Conservation (phyloP, 2,329 filamentous ascomycete genomes). For the Byssochlamys sp. region DNA sequence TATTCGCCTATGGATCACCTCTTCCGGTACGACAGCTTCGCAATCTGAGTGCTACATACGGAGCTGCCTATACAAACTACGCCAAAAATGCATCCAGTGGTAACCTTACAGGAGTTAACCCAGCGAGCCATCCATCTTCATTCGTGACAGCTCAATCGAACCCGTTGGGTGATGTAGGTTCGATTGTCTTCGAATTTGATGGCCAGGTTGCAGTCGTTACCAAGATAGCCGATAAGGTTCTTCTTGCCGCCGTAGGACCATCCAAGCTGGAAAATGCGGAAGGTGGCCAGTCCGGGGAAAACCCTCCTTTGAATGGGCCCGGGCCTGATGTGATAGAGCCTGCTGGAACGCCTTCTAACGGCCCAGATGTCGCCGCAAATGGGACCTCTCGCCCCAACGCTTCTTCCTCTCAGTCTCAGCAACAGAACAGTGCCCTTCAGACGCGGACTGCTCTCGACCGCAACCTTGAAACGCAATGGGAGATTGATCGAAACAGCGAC, state of each 20-base stretch:
- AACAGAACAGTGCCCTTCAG: background rate
- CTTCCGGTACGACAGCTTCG: conserved; percentile 32
- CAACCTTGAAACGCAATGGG: conserved; percentile 25
- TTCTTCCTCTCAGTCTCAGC: background rate
- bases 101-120: conserved; percentile 35
- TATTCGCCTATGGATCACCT: conserved; percentile 34
- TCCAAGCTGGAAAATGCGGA: conserved; percentile 15
- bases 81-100: conserved; percentile 31
- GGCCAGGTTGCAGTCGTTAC: conserved; percentile 34
- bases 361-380: conserved; percentile 1
- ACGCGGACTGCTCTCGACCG: conserved; percentile 11
- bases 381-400: background rate
- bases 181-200: conserved; percentile 35
- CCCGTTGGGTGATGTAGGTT: conserved; percentile 34
- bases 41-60: conserved; percentile 35
- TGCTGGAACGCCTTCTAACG: conserved; percentile 5
- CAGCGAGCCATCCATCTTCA: conserved; percentile 33
- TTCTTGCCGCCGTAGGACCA: conserved; percentile 33
- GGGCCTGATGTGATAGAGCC: background rate
- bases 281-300: background rate
- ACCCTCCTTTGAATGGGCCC: background rate
- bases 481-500: conserved; percentile 32
- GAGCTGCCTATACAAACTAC: conserved; percentile 35
- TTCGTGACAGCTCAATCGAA: conserved; percentile 34
- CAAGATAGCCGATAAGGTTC: conserved; percentile 33